Percentiles rank a stretch among this genome's conserved stretches.
These are phyloP conservation scores for Diaporthe batatas DNA, from an alignment of 2,329 filamentous ascomycete species.

Conservation along the genomic window DNA sequence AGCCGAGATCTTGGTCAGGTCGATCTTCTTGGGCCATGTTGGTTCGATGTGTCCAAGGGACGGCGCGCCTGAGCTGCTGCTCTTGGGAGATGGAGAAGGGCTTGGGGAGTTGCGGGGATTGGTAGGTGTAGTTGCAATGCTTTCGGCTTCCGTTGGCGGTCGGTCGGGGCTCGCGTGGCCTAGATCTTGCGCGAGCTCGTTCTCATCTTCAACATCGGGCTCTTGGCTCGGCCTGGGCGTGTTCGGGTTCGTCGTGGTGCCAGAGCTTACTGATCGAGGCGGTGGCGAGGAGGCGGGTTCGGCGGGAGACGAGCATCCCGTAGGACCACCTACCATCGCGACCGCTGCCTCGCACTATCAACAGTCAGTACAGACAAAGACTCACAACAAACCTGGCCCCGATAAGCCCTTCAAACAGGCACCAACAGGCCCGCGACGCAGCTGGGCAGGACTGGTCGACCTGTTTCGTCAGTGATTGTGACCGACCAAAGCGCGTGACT, in stretches of 20 bases:
- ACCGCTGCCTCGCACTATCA: not conserved
- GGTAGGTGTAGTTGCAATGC: too few species aligned
- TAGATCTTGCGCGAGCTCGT: too few species aligned
- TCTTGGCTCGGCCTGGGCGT: slow-evolving; percentile 7
- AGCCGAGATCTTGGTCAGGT: slow-evolving; percentile 30
- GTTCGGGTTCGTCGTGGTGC: slow-evolving; percentile 36
- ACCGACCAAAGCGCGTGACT: too few species aligned
- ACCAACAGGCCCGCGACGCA: not conserved
- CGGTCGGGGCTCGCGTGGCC: not conserved
- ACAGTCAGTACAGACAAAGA: not conserved
- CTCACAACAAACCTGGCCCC: not conserved
- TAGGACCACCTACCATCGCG: slow-evolving; percentile 4
- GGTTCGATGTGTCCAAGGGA: slow-evolving; percentile 29
- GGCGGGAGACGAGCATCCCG: not conserved
- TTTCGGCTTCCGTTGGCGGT: not conserved
- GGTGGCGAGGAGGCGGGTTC: not conserved
- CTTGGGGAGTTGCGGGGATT: not conserved
- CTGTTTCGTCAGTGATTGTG: too few species aligned
- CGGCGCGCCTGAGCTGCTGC: not conserved
- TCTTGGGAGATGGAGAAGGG: not conserved
- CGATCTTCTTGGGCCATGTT: slow-evolving; percentile 34
- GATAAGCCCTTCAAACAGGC: not conserved
- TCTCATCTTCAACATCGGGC: not conserved
- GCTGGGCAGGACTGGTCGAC: too few species aligned
- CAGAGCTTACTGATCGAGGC: slow-evolving; percentile 10